These are phyloP conservation scores for Fusarium marasasianum DNA, from an alignment of 2,329 filamentous ascomycete genomes.

Conservation along the genomic window DNA sequence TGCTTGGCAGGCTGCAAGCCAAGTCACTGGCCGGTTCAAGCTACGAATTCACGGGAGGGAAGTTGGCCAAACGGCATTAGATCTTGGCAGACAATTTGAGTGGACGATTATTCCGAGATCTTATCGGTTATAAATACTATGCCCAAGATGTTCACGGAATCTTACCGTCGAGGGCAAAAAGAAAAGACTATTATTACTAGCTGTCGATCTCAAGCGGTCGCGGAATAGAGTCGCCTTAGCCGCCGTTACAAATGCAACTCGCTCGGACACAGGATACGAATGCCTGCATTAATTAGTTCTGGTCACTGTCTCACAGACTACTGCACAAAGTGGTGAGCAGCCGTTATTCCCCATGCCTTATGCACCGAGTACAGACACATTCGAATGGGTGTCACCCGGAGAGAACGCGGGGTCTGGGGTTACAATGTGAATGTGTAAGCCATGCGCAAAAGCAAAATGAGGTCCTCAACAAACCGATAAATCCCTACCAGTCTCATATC, in stretches of 20 bases:
- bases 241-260: background rate
- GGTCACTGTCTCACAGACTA: background rate
- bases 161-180: background rate
- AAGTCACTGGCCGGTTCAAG: background rate
- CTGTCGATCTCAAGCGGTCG: background rate
- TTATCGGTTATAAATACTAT: background rate
- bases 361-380: background rate
- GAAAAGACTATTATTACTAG: background rate
- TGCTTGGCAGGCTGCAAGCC: conserved; percentile 10
- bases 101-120: background rate
- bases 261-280: background rate
- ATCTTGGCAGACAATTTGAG: conserved; percentile 4
- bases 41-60: background rate
- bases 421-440: background rate
- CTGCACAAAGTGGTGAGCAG: background rate
- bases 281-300: background rate
- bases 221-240: background rate
- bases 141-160: background rate
- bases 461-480: background rate
- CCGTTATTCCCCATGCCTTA: background rate
- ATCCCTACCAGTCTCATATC: background rate
- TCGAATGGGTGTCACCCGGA: background rate
- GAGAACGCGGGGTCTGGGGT: conserved; percentile 32
- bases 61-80: background rate
- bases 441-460: background rate